Percentiles rank a stretch among this genome's conserved stretches.
phyloP scores from a whole-genome alignment of 2,329 filamentous ascomycete species.

The Aspergillus luchuensis region DNA sequence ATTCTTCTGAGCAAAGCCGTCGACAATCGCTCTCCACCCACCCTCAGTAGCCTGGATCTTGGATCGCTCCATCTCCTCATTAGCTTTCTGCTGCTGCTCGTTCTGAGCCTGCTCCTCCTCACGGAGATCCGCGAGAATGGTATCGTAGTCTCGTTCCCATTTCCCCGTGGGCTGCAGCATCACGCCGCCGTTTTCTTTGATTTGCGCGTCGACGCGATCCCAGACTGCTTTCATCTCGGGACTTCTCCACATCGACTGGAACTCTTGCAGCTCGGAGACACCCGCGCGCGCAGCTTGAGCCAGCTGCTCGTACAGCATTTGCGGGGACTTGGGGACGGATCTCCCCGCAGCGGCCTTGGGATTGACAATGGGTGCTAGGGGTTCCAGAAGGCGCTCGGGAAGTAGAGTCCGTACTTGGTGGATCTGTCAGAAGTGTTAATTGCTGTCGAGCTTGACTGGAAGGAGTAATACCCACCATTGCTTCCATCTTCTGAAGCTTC shows the following conservation, averaged over 20 bases:
- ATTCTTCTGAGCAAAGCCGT: constrained; percentile 31
- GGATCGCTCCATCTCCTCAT: constrained; percentile 34
- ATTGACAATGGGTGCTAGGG: constrained; percentile 42
- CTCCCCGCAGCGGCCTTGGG: constrained; percentile 27
- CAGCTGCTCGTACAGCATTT: constrained; percentile 38
- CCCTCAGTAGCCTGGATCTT: constrained; percentile 31
- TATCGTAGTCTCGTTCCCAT: constrained; percentile 46
- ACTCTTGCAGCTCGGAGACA: constrained; percentile 40
- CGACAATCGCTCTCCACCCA: constrained; percentile 38
- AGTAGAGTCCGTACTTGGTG: constrained; percentile 46
- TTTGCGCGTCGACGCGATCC: constrained; percentile 38
- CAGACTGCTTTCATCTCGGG: constrained; percentile 44
- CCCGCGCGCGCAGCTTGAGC: constrained; percentile 38
- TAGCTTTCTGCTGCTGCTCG: constrained; percentile 26
- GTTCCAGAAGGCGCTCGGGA: constrained; percentile 44
- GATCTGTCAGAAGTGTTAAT: constrained; percentile 34
- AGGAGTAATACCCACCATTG: constrained; percentile 24
- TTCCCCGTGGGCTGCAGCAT: constrained; percentile 40
- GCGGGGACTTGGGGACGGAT: constrained; percentile 36
- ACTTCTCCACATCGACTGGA: constrained; percentile 44
- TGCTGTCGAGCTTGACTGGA: not conserved
- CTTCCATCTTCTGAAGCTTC: constrained; percentile 44
- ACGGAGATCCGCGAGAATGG: constrained; percentile 35
- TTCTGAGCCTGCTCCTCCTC: constrained; percentile 31
- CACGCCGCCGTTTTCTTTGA: constrained; percentile 41